Evolutionary conservation across 2,329 filamentous ascomycete species (phyloP).

Genomic region (Paraconiothyrium sp.): DNA sequence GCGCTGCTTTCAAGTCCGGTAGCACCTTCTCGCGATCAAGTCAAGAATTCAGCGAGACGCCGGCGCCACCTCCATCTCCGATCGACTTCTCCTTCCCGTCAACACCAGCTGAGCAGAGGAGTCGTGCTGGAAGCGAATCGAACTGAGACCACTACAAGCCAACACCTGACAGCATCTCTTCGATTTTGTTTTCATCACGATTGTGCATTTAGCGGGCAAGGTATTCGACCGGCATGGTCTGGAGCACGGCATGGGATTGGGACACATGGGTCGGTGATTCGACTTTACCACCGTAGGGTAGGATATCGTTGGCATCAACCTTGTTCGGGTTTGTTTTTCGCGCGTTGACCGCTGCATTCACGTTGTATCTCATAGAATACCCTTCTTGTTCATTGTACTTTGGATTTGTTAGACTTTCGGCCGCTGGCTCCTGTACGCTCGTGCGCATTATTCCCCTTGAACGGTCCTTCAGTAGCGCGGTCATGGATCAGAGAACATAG

Average conservation of each 20-base stretch:
- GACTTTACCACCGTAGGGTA: neutral
- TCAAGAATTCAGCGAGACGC: conserved; percentile 47
- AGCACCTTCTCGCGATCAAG: conserved; percentile 36
- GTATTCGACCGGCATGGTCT: conserved; percentile 8
- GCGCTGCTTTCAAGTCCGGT: conserved; percentile 51
- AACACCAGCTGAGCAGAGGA: conserved; percentile 39
- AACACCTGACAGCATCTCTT: conserved; percentile 9
- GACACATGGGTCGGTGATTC: conserved; percentile 13
- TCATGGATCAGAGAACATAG: neutral
- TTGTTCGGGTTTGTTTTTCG: conserved; percentile 17
- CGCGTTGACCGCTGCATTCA: conserved; percentile 35
- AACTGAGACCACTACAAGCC: conserved; percentile 23
- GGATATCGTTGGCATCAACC: conserved; percentile 12
- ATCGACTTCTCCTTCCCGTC: conserved; percentile 52
- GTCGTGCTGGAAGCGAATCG: conserved; percentile 35
- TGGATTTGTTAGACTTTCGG: conserved; percentile 14
- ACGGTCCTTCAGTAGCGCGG: neutral
- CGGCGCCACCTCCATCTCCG: conserved; percentile 53
- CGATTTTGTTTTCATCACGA: conserved; percentile 29
- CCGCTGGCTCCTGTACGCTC: conserved; percentile 5
- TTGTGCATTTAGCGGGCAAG: conserved; percentile 44
- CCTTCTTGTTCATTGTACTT: conserved; percentile 20
- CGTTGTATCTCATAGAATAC: conserved; percentile 18
- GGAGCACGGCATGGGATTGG: conserved; percentile 11
- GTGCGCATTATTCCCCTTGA: conserved; percentile 9